A percentile compares a stretch with the other conserved stretches of the same genome.
Evolutionary conservation across 495 filamentous ascomycete genomes (phyloP).

Genomic region (Stereocaulon alpinum): DNA sequence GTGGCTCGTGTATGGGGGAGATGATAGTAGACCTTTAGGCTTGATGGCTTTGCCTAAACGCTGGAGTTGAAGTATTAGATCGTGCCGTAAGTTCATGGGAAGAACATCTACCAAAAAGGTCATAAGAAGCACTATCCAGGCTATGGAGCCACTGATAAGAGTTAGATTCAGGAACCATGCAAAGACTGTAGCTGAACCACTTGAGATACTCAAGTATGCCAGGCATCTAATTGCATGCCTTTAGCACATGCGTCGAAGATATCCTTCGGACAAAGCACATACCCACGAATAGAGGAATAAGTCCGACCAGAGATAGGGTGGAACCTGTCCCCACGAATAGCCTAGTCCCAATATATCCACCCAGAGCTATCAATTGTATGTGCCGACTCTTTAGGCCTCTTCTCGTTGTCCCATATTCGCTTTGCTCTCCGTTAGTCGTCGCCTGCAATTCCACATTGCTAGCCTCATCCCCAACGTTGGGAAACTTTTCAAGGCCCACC

Average conservation of each 20-base stretch:
- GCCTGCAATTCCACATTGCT: background rate
- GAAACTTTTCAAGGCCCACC: no score
- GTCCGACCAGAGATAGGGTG: constrained; percentile 36
- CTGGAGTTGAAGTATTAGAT: constrained; percentile 10
- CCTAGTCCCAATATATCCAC: constrained; percentile 60
- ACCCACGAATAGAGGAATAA: constrained; percentile 60
- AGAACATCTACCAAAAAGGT: constrained; percentile 25
- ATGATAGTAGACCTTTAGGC: constrained; percentile 29
- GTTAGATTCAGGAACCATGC: constrained; percentile 78
- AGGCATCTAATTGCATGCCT: constrained; percentile 56
- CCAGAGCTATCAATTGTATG: constrained; percentile 58
- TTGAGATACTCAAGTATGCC: constrained; percentile 69
- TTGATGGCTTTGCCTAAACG: constrained; percentile 39
- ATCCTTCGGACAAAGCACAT: no score
- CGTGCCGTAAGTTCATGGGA: background rate
- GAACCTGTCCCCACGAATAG: constrained; percentile 23
- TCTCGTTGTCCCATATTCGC: background rate
- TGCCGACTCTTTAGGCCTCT: constrained; percentile 41
- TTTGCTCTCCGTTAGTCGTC: background rate
- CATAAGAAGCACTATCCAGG: constrained; percentile 28
- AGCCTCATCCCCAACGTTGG: no score
- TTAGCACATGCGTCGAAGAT: no score
- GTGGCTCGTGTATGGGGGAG: constrained; percentile 17
- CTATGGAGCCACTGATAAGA: constrained; percentile 61
- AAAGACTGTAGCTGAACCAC: constrained; percentile 59